Percentiles rank a stretch among this genome's conserved stretches.
Conservation (phyloP, 2,329 filamentous ascomycete species). For the Curvularia sp. region DNA sequence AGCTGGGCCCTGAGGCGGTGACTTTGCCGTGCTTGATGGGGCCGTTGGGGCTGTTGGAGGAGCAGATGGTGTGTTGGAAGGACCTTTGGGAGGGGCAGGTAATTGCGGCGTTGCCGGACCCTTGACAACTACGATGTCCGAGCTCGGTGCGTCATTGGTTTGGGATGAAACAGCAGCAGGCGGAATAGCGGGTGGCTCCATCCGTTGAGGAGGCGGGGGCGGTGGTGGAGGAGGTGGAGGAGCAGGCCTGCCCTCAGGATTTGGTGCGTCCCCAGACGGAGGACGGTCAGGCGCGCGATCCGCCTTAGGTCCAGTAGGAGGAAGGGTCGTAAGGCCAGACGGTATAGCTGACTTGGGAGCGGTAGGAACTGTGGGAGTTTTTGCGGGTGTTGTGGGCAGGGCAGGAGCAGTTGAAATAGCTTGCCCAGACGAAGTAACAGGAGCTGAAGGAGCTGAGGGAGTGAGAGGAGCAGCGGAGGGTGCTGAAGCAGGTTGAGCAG, state of each 20-base stretch:
- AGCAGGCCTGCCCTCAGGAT: conserved; percentile 30
- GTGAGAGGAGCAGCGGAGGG: conserved; percentile 26
- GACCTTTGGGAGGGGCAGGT: conserved; percentile 16
- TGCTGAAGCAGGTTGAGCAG: conserved; percentile 33
- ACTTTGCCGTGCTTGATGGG: conserved; percentile 30
- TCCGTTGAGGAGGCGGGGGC: conserved; percentile 27
- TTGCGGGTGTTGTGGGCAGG: conserved; percentile 32
- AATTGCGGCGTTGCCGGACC: conserved; percentile 15
- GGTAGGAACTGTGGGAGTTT: conserved; percentile 25
- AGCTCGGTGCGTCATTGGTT: conserved; percentile 9
- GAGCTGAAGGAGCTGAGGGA: conserved; percentile 25
- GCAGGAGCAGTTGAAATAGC: conserved; percentile 22
- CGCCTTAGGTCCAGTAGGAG: conserved; percentile 54
- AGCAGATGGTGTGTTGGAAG: conserved; percentile 10
- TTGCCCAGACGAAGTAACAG: conserved; percentile 27
- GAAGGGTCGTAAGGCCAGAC: conserved; percentile 43
- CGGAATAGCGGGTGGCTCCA: conserved; percentile 32
- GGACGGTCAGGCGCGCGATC: conserved; percentile 44
- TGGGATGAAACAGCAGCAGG: conserved; percentile 25
- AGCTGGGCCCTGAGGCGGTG: conserved; percentile 43
- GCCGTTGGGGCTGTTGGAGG: conserved; percentile 13
- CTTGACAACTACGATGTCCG: conserved; percentile 29
- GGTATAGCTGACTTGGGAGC: conserved; percentile 49
- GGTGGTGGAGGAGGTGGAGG: conserved; percentile 27
- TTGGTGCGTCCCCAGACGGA: conserved; percentile 25